phyloP scores from a whole-genome alignment of 1,284 basidiomycete species.

The Pseudozyma pruni region DNA sequence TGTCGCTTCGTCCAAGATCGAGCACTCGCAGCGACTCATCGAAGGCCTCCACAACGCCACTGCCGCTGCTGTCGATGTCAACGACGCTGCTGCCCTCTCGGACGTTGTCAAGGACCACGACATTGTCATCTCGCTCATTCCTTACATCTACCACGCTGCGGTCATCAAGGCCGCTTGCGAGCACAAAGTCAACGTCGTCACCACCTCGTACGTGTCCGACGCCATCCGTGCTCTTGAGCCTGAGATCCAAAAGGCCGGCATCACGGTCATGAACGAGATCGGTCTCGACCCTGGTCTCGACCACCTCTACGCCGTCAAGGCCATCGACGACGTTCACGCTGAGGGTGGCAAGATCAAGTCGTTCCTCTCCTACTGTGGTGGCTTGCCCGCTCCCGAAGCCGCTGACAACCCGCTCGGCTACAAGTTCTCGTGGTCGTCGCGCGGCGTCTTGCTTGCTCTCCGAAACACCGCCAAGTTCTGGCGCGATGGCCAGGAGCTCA shows the following conservation, averaged over 20 bases:
- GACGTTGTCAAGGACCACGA: constrained; percentile 84
- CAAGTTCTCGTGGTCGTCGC: constrained; percentile 99
- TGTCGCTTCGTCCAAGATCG: constrained; percentile 70
- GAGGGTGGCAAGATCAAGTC: constrained; percentile 90
- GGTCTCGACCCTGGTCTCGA: constrained; percentile 97
- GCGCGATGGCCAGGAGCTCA: constrained; percentile 57
- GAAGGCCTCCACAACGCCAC: constrained; percentile 76
- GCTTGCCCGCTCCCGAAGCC: constrained; percentile 89
- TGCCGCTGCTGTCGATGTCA: constrained; percentile 86
- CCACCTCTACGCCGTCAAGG: constrained; percentile 96
- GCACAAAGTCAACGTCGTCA: constrained; percentile 93
- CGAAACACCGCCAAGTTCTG: constrained; percentile 87
- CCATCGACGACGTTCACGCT: constrained; percentile 90
- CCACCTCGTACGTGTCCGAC: constrained; percentile 93
- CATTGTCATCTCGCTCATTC: constrained; percentile 95
- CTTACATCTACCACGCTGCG: constrained; percentile 88
- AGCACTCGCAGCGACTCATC: constrained; percentile 76
- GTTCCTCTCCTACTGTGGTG: constrained; percentile 97
- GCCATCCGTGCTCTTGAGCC: constrained; percentile 88
- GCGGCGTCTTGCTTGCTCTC: constrained; percentile 92
- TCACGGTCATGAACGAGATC: constrained; percentile 97
- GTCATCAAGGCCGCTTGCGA: constrained; percentile 97
- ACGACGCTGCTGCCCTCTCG: constrained; percentile 79
- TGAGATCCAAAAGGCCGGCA: constrained; percentile 86
- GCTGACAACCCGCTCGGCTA: constrained; percentile 96